phyloP scores from a whole-genome alignment of 352 stramenopile species.

The Ophiocytium majus region DNA sequence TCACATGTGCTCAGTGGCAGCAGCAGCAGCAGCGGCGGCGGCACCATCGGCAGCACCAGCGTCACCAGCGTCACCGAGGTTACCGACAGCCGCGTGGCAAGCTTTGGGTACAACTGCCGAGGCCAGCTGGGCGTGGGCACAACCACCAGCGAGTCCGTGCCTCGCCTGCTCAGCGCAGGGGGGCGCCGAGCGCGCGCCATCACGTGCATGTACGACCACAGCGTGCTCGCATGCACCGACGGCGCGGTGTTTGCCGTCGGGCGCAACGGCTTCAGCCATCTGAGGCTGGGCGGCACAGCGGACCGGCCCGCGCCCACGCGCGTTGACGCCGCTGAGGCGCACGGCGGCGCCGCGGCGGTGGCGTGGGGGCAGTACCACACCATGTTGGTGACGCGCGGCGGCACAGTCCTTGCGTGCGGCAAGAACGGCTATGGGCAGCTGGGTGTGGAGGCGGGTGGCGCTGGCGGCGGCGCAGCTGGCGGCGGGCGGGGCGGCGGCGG shows the following conservation, averaged over 20 bases:
- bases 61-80: constrained; percentile 75
- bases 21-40: no score
- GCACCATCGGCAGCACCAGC: no score
- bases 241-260: constrained; percentile 75
- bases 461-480: no score
- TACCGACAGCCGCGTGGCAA: constrained; percentile 70
- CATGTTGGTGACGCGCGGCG: constrained; percentile 67
- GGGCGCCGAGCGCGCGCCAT: constrained; percentile 62
- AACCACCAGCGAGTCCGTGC: constrained; percentile 75
- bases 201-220: constrained; percentile 87
- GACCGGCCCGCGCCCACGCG: constrained; percentile 71
- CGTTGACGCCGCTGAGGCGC: constrained; percentile 64
- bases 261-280: constrained; percentile 84
- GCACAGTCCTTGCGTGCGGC: constrained; percentile 74
- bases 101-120: constrained; percentile 86
- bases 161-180: constrained; percentile 71
- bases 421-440: constrained; percentile 91
- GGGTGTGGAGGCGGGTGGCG: no score
- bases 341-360: constrained; percentile 64
- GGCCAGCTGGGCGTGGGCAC: constrained; percentile 84
- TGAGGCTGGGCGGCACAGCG: constrained; percentile 78
- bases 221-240: constrained; percentile 62
- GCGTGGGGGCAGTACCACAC: constrained; percentile 87
- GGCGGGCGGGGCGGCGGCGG: constrained; percentile 61
- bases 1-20: no score